Conservation (phyloP, 2,329 filamentous ascomycete genomes). For the Neopestalotiopsis sp. region DNA sequence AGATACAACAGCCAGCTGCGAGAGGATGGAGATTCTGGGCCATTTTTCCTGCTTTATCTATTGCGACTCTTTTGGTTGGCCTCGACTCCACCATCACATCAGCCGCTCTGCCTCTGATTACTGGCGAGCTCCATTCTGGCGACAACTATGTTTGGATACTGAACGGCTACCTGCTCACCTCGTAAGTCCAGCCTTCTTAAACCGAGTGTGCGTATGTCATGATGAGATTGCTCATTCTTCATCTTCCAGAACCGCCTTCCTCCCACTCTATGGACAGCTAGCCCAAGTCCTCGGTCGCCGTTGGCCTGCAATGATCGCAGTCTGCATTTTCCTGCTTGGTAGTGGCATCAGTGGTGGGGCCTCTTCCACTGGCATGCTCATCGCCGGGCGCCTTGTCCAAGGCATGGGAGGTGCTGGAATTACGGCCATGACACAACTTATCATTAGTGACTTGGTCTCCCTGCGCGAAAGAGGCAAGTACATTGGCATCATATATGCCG, state of each 20-base stretch:
- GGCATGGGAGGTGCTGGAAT: not conserved
- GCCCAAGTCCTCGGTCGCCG: not conserved
- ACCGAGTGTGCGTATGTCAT: not conserved
- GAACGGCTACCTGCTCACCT: not conserved
- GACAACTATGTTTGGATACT: not conserved
- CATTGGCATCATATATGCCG: not conserved
- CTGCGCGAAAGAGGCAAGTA: constrained; percentile 5
- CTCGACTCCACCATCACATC: not conserved
- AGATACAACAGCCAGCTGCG: too few species aligned
- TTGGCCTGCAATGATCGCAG: not conserved
- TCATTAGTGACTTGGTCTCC: not conserved
- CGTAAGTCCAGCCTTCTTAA: not conserved
- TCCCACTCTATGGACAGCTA: not conserved
- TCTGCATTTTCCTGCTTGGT: not conserved
- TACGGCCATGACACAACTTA: not conserved
- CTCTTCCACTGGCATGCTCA: not conserved
- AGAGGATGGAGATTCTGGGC: constrained; percentile 18
- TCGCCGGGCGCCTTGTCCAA: not conserved
- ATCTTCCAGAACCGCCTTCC: not conserved
- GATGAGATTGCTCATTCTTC: not conserved
- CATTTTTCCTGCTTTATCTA: not conserved
- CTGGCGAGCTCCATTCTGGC: not conserved
- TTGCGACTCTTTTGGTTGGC: not conserved
- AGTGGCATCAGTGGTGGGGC: not conserved
- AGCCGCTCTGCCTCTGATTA: not conserved